Conservation (phyloP, 2,329 filamentous ascomycete species). For the Aspergillus aculeatinus region DNA sequence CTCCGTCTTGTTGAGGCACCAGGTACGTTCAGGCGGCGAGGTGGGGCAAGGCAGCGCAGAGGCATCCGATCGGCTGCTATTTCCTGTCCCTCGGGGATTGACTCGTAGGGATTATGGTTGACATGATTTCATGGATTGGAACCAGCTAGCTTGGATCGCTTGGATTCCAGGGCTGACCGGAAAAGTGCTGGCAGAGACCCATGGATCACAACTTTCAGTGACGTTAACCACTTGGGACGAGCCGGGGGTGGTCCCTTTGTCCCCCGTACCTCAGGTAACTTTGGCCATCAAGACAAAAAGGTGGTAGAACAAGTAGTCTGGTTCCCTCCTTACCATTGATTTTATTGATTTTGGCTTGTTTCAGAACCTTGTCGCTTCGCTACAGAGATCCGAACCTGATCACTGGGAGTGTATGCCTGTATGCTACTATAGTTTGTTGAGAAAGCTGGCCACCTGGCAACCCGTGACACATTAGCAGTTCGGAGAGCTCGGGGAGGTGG, state of each 20-base stretch:
- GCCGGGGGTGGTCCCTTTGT: conserved; percentile 8
- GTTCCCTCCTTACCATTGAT: background rate
- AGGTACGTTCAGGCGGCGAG: conserved; percentile 6
- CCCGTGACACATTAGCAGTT: background rate
- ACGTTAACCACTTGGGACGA: conserved; percentile 21
- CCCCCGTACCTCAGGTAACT: conserved; percentile 6
- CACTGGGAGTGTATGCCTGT: background rate
- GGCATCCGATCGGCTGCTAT: conserved; percentile 7
- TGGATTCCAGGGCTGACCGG: conserved; percentile 6
- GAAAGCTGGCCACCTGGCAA: background rate
- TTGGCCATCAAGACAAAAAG: conserved; percentile 2
- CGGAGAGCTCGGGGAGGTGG: background rate
- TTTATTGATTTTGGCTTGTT: background rate
- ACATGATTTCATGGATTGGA: conserved; percentile 9
- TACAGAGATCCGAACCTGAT: background rate
- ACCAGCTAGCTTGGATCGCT: background rate
- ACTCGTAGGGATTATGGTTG: conserved; percentile 1
- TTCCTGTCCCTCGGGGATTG: conserved; percentile 2
- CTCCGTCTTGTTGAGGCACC: conserved; percentile 8
- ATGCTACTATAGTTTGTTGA: background rate
- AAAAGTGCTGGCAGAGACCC: background rate
- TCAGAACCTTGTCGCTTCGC: background rate
- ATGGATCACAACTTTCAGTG: conserved; percentile 10
- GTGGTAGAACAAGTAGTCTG: background rate
- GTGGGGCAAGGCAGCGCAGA: conserved; percentile 1